Conservation (phyloP, 1,139 yeast genomes). For the Saccharomyces hybrid region DNA sequence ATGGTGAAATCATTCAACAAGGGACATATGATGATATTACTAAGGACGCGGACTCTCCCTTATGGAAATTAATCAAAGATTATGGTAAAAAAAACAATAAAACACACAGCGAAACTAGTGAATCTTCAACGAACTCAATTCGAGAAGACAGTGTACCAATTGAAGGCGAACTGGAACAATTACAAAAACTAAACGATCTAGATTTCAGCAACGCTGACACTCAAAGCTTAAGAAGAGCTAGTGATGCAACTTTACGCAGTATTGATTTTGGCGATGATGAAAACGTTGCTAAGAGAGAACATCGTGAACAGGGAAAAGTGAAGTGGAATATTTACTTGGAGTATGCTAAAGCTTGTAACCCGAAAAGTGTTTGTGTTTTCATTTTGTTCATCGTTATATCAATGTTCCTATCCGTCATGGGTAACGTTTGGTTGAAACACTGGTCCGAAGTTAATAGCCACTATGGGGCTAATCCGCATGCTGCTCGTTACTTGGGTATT, state of each 20-base stretch:
- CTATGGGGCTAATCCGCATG: conserved; percentile 63
- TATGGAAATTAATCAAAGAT: conserved; percentile 61
- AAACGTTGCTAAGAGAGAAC: conserved; percentile 55
- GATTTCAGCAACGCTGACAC: conserved; percentile 23
- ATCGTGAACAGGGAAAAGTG: conserved; percentile 87
- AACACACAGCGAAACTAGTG: conserved; percentile 10
- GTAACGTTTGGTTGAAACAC: conserved; percentile 88
- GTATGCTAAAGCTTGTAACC: conserved; percentile 84
- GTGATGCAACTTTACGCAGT: conserved; percentile 49
- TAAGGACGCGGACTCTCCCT: conserved; percentile 41
- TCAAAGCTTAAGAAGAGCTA: conserved; percentile 61
- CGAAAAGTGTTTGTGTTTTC: conserved; percentile 55
- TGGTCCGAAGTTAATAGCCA: conserved; percentile 89
- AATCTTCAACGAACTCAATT: conserved; percentile 10
- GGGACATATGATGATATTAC: conserved; percentile 57
- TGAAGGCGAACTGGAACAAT: conserved; percentile 33
- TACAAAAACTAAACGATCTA: conserved; percentile 28
- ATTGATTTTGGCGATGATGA: conserved; percentile 40
- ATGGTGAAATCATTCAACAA: conserved; percentile 72
- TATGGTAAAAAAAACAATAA: conserved; percentile 51
- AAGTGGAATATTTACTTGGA: conserved; percentile 78
- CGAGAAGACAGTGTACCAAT: conserved; percentile 25
- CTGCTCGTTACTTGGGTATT: conserved; percentile 60
- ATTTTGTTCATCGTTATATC: conserved; percentile 45
- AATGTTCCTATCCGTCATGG: conserved; percentile 52